A percentile compares a stretch with the other conserved stretches of the same genome.
phyloP scores from a whole-genome alignment of 306 rosid species.

The Betula pendula region DNA sequence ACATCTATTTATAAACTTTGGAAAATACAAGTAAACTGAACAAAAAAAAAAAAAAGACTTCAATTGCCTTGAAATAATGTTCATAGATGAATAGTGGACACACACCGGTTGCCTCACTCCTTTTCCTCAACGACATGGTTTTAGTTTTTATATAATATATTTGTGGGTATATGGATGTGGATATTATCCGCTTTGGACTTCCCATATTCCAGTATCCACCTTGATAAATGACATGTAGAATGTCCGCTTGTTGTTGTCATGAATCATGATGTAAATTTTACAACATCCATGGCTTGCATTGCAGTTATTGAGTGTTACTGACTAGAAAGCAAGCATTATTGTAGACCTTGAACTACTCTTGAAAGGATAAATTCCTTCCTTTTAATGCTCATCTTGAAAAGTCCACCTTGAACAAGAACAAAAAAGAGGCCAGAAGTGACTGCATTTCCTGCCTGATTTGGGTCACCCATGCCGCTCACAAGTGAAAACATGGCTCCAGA shows the following conservation, averaged over 20 bases:
- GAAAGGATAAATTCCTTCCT: neutral
- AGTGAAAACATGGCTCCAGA: slow-evolving; percentile 88
- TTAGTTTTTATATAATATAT: too few relatives aligned
- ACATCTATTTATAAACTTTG: too few relatives aligned
- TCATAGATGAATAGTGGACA: too few relatives aligned
- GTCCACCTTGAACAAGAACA: slow-evolving; percentile 94
- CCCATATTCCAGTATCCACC: too few relatives aligned
- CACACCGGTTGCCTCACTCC: too few relatives aligned
- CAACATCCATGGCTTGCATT: neutral
- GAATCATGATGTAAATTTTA: neutral
- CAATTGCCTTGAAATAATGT: too few relatives aligned
- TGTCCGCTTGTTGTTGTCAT: neutral
- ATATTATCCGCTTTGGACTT: too few relatives aligned
- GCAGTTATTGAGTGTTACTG: slow-evolving; percentile 1
- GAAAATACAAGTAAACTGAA: too few relatives aligned
- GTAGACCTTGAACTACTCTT: slow-evolving; percentile 1
- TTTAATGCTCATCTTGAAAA: slow-evolving; percentile 68
- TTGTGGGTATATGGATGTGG: too few relatives aligned
- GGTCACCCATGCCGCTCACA: slow-evolving; percentile 95
- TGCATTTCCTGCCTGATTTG: slow-evolving; percentile 77
- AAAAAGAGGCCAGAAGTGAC: slow-evolving; percentile 90
- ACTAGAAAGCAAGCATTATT: slow-evolving; percentile 12
- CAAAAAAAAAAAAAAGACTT: too few relatives aligned
- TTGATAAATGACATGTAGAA: neutral
- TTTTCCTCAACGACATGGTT: too few relatives aligned